Percentiles rank a stretch among this genome's conserved stretches.
Evolutionary conservation across 345 rosid genomes (phyloP).

Genomic region (Heritiera littoralis): DNA sequence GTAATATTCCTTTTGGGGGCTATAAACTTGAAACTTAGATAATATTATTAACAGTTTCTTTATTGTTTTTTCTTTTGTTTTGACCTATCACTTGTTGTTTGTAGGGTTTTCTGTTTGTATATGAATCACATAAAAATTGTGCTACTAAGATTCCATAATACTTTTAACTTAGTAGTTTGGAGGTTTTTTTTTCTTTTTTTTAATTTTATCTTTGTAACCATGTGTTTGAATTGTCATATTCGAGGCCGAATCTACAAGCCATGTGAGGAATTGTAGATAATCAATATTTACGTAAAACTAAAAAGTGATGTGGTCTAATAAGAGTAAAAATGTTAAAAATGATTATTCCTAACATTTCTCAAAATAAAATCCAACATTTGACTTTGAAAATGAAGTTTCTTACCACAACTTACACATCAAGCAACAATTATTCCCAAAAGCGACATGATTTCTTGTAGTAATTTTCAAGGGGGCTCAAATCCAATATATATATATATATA

Average conservation of each 20-base stretch:
- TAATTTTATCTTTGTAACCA: neutral
- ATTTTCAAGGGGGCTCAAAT: neutral
- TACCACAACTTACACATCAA: neutral
- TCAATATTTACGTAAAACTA: no score
- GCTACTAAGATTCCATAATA: neutral
- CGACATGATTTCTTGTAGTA: neutral
- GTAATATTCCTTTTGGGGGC: conserved; percentile 5
- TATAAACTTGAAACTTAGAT: neutral
- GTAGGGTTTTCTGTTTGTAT: neutral
- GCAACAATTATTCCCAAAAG: neutral
- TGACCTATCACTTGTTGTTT: neutral
- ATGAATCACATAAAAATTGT: neutral
- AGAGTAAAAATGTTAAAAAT: no score
- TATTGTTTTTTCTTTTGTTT: neutral
- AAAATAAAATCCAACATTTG: no score
- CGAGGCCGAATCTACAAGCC: conserved; percentile 12
- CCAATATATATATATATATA: no score
- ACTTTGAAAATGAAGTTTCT: neutral
- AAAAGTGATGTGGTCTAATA: no score
- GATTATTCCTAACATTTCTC: no score
- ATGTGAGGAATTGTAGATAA: no score
- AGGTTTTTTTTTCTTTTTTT: neutral
- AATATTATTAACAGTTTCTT: neutral
- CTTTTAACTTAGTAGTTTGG: neutral
- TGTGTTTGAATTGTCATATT: conserved; percentile 1